Conservation (phyloP, 495 filamentous ascomycete genomes). For the Patellaria atrata region DNA sequence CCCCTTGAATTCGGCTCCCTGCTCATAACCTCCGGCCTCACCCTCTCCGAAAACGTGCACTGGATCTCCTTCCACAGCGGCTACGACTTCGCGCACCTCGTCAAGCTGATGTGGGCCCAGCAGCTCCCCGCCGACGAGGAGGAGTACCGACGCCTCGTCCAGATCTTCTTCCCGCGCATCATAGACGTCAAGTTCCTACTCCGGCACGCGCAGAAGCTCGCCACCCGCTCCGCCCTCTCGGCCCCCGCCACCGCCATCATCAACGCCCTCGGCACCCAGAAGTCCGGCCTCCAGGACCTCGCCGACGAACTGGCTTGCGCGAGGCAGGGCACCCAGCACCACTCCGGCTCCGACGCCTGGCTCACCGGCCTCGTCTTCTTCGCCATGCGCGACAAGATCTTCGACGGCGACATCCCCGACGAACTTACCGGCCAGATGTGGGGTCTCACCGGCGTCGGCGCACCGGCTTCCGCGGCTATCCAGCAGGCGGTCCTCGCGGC, state of each 20-base stretch:
- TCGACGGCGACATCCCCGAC: constrained; percentile 71
- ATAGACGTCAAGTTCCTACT: constrained; percentile 97
- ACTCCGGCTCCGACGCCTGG: constrained; percentile 80
- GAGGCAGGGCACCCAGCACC: constrained; percentile 71
- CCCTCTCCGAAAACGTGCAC: constrained; percentile 72
- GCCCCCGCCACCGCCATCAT: constrained; percentile 49
- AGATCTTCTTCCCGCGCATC: constrained; percentile 79
- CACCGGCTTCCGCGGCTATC: constrained; percentile 31
- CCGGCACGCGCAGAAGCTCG: constrained; percentile 56
- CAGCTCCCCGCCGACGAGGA: constrained; percentile 74
- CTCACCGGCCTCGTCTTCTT: constrained; percentile 53
- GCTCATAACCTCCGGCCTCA: constrained; percentile 79
- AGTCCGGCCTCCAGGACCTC: constrained; percentile 81
- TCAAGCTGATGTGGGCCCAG: constrained; percentile 74
- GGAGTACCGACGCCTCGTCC: constrained; percentile 70
- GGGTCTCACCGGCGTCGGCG: constrained; percentile 59
- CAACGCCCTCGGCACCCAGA: constrained; percentile 63
- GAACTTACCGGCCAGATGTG: constrained; percentile 88
- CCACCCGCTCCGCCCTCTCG: constrained; percentile 38
- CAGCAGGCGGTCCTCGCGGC: constrained; percentile 25
- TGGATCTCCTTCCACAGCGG: constrained; percentile 99
- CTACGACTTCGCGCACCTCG: constrained; percentile 94
- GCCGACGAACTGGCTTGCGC: constrained; percentile 84
- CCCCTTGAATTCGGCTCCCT: constrained; percentile 75
- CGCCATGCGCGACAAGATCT: constrained; percentile 45